phyloP scores from a whole-genome alignment of 306 rosid genomes.

The Trichosanthes truncata region DNA sequence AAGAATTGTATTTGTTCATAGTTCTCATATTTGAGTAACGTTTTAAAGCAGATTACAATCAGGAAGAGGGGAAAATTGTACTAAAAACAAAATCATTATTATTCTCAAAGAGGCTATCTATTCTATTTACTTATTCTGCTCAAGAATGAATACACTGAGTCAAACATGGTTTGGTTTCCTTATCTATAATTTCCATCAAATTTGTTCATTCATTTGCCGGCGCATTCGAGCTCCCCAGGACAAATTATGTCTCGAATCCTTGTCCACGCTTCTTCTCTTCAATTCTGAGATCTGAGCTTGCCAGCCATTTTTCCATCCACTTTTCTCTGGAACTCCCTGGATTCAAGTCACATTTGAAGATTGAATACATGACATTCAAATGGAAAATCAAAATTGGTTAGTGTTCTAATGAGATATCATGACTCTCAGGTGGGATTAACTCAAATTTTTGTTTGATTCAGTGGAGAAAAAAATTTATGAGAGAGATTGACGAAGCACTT shows the following conservation, averaged over 20 bases:
- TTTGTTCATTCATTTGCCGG: constrained; percentile 32
- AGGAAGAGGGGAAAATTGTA: not conserved
- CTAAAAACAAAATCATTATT: not conserved
- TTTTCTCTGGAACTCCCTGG: constrained; percentile 42
- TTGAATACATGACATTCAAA: not conserved
- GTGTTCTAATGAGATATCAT: not conserved
- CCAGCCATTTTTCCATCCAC: constrained; percentile 55
- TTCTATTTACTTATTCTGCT: not conserved
- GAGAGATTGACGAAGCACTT: not conserved
- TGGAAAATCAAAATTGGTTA: not conserved
- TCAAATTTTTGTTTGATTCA: not conserved
- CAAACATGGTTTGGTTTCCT: not conserved
- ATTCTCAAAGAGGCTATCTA: not conserved
- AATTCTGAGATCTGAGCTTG: constrained; percentile 52
- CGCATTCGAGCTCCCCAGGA: constrained; percentile 93
- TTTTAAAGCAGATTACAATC: not conserved
- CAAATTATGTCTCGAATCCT: constrained; percentile 27
- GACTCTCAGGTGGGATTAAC: not conserved
- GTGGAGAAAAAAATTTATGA: not conserved
- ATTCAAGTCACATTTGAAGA: constrained; percentile 2
- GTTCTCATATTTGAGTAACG: not conserved
- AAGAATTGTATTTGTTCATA: not conserved
- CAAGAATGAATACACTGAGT: not conserved
- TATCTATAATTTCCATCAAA: constrained; percentile 11
- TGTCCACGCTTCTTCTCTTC: constrained; percentile 43